Conservation (phyloP, 768 basidiomycete species). For the Amanita molliuscula region DNA sequence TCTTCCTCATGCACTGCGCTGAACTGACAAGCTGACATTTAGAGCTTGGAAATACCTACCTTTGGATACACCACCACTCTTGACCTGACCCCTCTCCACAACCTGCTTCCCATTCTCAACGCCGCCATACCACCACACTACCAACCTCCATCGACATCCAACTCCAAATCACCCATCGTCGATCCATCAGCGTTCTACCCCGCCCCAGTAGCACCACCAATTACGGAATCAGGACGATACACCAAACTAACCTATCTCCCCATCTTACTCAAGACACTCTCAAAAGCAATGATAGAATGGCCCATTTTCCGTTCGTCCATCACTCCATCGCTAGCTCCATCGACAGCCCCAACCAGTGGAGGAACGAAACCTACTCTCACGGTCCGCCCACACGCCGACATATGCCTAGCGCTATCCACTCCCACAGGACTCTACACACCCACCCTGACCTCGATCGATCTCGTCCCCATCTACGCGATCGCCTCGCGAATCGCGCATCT, state of each 20-base stretch:
- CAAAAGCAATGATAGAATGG: conserved; percentile 75
- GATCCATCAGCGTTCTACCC: conserved; percentile 29
- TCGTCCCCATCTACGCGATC: conserved; percentile 46
- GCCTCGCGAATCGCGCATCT: conserved; percentile 53
- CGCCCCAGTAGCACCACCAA: conserved; percentile 26
- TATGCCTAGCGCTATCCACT: conserved; percentile 68
- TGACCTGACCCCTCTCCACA: not conserved
- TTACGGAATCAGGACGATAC: conserved; percentile 48
- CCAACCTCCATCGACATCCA: conserved; percentile 15
- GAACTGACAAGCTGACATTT: not conserved
- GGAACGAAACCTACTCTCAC: conserved; percentile 54
- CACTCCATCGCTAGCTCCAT: conserved; percentile 25
- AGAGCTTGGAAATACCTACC: conserved; percentile 82
- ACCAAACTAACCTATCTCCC: conserved; percentile 73
- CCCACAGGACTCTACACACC: conserved; percentile 81
- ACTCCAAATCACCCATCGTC: conserved; percentile 15
- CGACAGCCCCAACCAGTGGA: not conserved
- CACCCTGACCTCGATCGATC: conserved; percentile 46
- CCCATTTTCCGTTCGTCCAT: conserved; percentile 75
- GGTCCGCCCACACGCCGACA: conserved; percentile 65
- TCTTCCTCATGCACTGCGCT: not conserved
- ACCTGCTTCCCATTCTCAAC: conserved; percentile 21
- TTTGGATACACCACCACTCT: conserved; percentile 47
- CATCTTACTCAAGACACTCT: conserved; percentile 73
- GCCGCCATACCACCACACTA: conserved; percentile 56